Conservation (phyloP, 2,329 filamentous ascomycete genomes). For the Colletotrichum limetticola region DNA sequence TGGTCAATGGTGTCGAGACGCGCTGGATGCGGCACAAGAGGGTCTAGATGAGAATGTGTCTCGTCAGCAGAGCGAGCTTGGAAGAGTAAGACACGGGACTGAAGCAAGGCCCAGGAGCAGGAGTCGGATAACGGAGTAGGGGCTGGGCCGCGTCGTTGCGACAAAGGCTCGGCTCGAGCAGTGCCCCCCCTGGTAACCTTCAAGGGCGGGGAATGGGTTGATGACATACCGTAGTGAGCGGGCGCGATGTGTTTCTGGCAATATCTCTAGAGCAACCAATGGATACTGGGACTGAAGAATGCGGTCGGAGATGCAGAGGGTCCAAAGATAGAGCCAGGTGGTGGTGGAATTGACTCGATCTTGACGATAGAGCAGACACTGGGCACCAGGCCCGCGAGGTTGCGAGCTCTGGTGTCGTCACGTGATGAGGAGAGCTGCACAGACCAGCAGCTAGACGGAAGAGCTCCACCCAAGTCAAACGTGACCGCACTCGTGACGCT, state of each 20-base stretch:
- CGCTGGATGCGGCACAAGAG: slow-evolving; percentile 29
- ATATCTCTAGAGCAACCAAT: slow-evolving; percentile 50
- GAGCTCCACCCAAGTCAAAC: background rate
- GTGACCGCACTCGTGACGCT: slow-evolving; percentile 12
- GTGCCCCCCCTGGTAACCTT: slow-evolving; percentile 15
- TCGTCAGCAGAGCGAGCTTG: slow-evolving; percentile 22
- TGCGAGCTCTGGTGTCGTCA: slow-evolving; percentile 37
- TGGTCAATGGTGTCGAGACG: slow-evolving; percentile 15
- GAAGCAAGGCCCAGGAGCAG: slow-evolving; percentile 9
- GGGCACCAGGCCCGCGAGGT: slow-evolving; percentile 34
- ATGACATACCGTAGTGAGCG: slow-evolving; percentile 48
- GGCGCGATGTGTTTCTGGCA: slow-evolving; percentile 41
- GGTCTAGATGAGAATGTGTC: slow-evolving; percentile 17
- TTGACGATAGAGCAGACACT: slow-evolving; percentile 29
- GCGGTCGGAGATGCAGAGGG: slow-evolving; percentile 46
- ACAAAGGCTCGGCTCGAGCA: slow-evolving; percentile 28
- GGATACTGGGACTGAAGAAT: slow-evolving; percentile 52
- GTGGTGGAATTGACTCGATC: slow-evolving; percentile 33
- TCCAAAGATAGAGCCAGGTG: slow-evolving; percentile 35
- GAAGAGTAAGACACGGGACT: background rate
- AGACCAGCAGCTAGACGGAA: background rate
- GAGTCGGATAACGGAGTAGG: slow-evolving; percentile 5
- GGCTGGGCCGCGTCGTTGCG: slow-evolving; percentile 25
- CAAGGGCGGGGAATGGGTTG: slow-evolving; percentile 29
- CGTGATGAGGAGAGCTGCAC: slow-evolving; percentile 20